phyloP scores from a whole-genome alignment of 2,329 filamentous ascomycete species.

The Emmonsiellopsis sp. region DNA sequence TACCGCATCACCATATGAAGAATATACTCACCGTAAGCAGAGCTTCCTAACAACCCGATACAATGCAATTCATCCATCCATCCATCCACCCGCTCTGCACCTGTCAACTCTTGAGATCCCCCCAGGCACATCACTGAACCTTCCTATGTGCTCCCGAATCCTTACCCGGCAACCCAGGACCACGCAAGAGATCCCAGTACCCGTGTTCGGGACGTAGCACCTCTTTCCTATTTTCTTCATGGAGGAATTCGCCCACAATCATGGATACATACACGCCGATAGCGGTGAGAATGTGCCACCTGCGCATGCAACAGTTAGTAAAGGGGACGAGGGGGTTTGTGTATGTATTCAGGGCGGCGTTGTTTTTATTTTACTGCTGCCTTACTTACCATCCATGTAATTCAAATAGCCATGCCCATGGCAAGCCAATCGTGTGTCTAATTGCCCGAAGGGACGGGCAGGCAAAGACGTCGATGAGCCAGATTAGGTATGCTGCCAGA shows the following conservation, averaged over 20 bases:
- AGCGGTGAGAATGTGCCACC: conserved; percentile 13
- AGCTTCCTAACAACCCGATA: no score
- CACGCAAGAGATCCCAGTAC: conserved; percentile 1
- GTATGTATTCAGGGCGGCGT: not conserved
- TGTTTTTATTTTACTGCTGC: not conserved
- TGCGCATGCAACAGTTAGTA: not conserved
- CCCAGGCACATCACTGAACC: not conserved
- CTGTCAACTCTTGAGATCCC: no score
- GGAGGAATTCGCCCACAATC: conserved; percentile 9
- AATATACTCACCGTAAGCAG: no score
- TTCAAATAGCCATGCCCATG: conserved; percentile 18
- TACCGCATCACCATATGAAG: no score
- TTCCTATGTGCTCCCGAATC: not conserved
- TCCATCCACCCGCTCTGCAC: no score
- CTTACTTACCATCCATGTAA: conserved; percentile 19
- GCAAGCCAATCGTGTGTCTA: conserved; percentile 12
- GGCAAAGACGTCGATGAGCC: conserved; percentile 17
- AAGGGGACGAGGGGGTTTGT: not conserved
- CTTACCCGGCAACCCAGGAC: not conserved
- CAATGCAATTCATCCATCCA: no score
- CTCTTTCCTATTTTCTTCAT: conserved; percentile 5
- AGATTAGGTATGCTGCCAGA: conserved; percentile 9
- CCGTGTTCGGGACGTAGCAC: not conserved
- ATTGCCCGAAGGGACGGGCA: conserved; percentile 13
- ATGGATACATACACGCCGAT: conserved; percentile 10